phyloP scores from a whole-genome alignment of 257 asterid genomes.

The Solanum virginianum region DNA sequence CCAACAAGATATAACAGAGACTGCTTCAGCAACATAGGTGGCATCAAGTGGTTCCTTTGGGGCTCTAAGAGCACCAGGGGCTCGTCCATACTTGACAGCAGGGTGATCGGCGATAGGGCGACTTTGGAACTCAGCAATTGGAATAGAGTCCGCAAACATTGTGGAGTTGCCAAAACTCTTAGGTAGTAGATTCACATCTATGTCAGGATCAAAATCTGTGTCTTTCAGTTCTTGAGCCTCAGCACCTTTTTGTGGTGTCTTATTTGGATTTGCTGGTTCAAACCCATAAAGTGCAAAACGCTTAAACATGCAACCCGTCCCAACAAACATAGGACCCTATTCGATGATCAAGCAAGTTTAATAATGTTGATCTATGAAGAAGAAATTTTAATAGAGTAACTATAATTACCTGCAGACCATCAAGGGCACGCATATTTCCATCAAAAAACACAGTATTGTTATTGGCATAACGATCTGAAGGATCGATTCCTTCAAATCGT shows the following conservation, averaged over 20 bases:
- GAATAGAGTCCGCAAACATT: constrained; percentile 25
- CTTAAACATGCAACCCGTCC: constrained; percentile 27
- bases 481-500: constrained; percentile 37
- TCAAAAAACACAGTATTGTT: constrained; percentile 31
- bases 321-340: constrained; percentile 33
- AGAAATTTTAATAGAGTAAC: not conserved
- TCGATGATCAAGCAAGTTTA: not conserved
- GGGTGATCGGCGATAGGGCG: constrained; percentile 43
- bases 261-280: constrained; percentile 12
- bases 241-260: constrained; percentile 3
- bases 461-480: constrained; percentile 36
- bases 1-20: constrained; percentile 35
- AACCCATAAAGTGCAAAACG: constrained; percentile 32
- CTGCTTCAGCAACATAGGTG: constrained; percentile 28
- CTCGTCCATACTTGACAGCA: constrained; percentile 37
- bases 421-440: constrained; percentile 36
- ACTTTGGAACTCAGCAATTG: constrained; percentile 31
- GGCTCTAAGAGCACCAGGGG: constrained; percentile 20
- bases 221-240: constrained; percentile 11
- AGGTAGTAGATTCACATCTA: constrained; percentile 21
- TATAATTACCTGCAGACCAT: constrained; percentile 22
- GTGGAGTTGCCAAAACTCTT: constrained; percentile 33
- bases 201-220: constrained; percentile 21
- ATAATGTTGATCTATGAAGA: not conserved
- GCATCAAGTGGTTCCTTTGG: constrained; percentile 32